Base-by-base conservation (phyloP, 257 asterid genomes). In the Ilex aquifolium region DNA sequence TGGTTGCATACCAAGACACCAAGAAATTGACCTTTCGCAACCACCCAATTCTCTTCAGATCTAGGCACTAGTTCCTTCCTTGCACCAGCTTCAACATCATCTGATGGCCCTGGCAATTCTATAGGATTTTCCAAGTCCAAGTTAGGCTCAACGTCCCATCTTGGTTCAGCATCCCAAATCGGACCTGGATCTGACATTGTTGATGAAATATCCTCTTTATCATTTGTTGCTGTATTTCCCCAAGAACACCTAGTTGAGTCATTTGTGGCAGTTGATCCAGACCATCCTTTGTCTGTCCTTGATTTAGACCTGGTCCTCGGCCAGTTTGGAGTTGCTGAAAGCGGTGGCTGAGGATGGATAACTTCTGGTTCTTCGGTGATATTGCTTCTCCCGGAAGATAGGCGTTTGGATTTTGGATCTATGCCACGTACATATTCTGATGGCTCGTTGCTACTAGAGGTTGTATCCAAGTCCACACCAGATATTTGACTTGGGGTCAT, bases 171-270 rank as follows among this genome's bases (percentile, higher is more conserved):
- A 72, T 92, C 97, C 99, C 99, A 92, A 63, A 92, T 83, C 14
- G 99, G 99, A 44, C 97, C 97, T 0, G 99, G 99, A 77, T 92
- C 99, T 3, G 99, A 92, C 75, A 92, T 73, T 27, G 99, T 92
- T n/a, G 99, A 92, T 53, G 94, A 92, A 63, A 87, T 92, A 76
- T 92, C 99, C 78, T 92, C 99, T 77, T 73, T 87, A 72, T 92
- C 99, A 39, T 87, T 70, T 39, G 90, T 61, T 13, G 84, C 67
- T 13, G 82, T 32, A 61, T 78, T 89, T 60, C 82, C 88, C 98
- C 98, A 88, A 17, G 96, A 88, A 76, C 78, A 65, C 68, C 95
- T 80, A 29, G 77, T 77, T 36, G 80, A 77, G 56, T 92, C 96
- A 65, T 78, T 81, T 13, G 83, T 59, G 64, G 78, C 65, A 64